phyloP scores from a whole-genome alignment of 1,284 basidiomycete species.

The Ceratobasidium sp. region DNA sequence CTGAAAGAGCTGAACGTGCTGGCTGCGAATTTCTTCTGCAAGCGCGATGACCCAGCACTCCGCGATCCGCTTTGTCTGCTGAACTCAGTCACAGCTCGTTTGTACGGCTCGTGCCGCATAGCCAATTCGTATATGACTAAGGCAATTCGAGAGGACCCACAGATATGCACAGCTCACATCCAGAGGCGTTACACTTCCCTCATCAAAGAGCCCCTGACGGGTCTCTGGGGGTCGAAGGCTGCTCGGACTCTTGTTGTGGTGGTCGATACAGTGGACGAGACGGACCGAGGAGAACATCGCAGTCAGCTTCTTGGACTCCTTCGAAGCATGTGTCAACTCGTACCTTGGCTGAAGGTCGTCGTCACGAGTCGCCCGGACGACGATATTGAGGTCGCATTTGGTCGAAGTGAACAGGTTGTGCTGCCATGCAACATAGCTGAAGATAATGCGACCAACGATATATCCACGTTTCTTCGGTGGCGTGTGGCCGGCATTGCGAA shows the following conservation, averaged over 20 bases:
- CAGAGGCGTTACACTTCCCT: background rate
- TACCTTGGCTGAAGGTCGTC: conserved; percentile 1
- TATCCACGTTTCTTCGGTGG: background rate
- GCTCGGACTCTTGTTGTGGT: background rate
- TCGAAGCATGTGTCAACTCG: background rate
- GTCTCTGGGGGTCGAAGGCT: background rate
- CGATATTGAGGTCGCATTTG: conserved; percentile 6
- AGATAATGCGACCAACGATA: background rate
- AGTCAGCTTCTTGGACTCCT: background rate
- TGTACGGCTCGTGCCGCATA: background rate
- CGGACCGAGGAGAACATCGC: background rate
- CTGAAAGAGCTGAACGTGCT: background rate
- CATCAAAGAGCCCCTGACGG: background rate
- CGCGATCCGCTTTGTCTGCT: background rate
- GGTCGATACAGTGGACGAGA: conserved; percentile 42
- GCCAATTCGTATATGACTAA: background rate
- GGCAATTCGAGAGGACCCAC: background rate
- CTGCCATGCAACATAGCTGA: background rate
- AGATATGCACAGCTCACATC: background rate
- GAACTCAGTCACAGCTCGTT: background rate
- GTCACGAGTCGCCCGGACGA: too few relatives aligned
- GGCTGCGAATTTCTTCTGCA: conserved; percentile 22
- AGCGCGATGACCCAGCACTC: conserved; percentile 3
- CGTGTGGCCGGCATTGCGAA: background rate
- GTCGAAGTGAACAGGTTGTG: background rate